Conservation (phyloP, 768 basidiomycete species). For the Mrakia hoshinonis region DNA sequence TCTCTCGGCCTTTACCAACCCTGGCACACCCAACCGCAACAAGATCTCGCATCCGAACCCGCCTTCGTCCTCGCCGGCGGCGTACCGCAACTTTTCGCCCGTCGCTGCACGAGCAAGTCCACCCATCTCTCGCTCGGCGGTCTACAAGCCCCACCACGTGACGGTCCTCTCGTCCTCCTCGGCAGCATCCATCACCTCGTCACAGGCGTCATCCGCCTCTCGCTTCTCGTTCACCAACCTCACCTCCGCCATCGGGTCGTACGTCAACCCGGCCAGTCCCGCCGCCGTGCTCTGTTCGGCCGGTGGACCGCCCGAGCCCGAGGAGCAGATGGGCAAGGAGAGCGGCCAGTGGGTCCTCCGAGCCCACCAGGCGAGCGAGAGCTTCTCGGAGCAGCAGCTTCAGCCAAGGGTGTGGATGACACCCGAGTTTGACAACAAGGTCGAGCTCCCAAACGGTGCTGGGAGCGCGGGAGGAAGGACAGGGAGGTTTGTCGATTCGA, state of each 20-base stretch:
- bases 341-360: slow-evolving; percentile 15
- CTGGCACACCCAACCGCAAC: neutral
- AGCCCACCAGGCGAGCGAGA: neutral
- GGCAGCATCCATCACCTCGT: neutral
- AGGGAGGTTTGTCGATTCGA: slow-evolving; percentile 14
- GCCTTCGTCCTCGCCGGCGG: neutral
- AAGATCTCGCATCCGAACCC: neutral
- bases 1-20: neutral
- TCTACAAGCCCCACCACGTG: slow-evolving; percentile 16
- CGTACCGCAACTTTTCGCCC: neutral
- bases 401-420: neutral
- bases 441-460: neutral
- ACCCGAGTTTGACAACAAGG: neutral
- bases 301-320: slow-evolving; percentile 6
- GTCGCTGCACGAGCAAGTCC: slow-evolving; percentile 1
- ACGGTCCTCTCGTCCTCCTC: slow-evolving; percentile 14
- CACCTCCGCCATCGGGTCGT: slow-evolving; percentile 21
- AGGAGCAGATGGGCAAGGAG: neutral
- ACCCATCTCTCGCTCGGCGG: slow-evolving; percentile 28
- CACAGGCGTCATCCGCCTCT: slow-evolving; percentile 13
- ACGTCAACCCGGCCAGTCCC: slow-evolving; percentile 19
- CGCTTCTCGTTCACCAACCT: slow-evolving; percentile 26
- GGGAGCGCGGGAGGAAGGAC: neutral
- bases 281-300: slow-evolving; percentile 21
- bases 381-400: neutral